Evolutionary conservation across 805 yeast genomes (phyloP).

Genomic region (Nakazawaea ernobii): DNA sequence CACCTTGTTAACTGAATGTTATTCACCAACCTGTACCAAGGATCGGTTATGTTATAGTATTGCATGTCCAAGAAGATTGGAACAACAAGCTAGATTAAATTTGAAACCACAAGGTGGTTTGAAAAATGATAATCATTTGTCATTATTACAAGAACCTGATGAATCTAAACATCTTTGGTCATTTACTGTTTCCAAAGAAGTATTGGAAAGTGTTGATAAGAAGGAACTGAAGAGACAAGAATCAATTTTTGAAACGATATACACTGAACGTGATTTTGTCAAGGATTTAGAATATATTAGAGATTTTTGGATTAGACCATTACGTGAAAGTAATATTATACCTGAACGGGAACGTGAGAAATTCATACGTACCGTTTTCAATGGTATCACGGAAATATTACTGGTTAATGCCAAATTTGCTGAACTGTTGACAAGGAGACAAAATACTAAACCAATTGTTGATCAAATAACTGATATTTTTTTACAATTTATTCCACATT

Average conservation of each 20-base stretch:
- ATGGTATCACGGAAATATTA: conserved; percentile 82
- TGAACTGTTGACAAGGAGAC: conserved; percentile 84
- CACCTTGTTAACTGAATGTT: conserved; percentile 88
- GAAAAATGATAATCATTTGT: conserved; percentile 63
- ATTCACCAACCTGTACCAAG: conserved; percentile 93
- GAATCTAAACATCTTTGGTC: conserved; percentile 90
- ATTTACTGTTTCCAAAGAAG: conserved; percentile 75
- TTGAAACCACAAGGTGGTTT: conserved; percentile 85
- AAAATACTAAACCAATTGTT: conserved; percentile 79
- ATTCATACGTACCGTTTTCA: conserved; percentile 86
- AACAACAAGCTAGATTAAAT: conserved; percentile 90
- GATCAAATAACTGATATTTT: conserved; percentile 84
- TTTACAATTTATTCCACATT: conserved; percentile 74
- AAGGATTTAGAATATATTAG: conserved; percentile 89
- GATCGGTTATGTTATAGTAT: conserved; percentile 87
- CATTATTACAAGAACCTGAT: conserved; percentile 68
- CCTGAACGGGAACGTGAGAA: conserved; percentile 87
- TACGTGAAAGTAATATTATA: conserved; percentile 79
- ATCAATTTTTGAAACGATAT: conserved; percentile 86
- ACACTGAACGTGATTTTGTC: conserved; percentile 92
- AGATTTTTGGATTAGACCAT: conserved; percentile 90
- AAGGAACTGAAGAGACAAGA: conserved; percentile 91
- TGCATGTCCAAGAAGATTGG: conserved; percentile 92
- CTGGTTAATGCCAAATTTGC: conserved; percentile 79
- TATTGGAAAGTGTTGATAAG: conserved; percentile 74